Conservation (phyloP, 768 basidiomycete species). For the Lyophyllum semitale region DNA sequence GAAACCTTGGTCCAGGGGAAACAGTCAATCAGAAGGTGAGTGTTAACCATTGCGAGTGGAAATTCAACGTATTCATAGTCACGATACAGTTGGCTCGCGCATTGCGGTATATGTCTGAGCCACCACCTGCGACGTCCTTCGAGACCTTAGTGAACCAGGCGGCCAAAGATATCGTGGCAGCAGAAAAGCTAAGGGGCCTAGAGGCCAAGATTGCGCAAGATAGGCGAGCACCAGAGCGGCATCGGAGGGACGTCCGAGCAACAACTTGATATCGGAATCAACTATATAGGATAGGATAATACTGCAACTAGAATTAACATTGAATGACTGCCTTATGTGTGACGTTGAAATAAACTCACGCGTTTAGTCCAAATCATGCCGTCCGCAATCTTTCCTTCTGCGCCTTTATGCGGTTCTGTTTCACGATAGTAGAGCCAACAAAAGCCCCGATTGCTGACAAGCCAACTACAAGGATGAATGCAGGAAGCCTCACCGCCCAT, state of each 20-base stretch:
- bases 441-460: conserved; percentile 80
- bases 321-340: not conserved
- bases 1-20: conserved; percentile 48
- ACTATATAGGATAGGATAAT: not conserved
- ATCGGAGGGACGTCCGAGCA: conserved; percentile 18
- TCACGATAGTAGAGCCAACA: conserved; percentile 73
- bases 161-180: conserved; percentile 64
- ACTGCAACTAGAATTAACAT: not conserved
- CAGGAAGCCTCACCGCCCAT: conserved; percentile 90
- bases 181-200: conserved; percentile 65
- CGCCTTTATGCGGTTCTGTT: conserved; percentile 71
- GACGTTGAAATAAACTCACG: not conserved
- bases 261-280: conserved; percentile 6
- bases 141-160: conserved; percentile 56
- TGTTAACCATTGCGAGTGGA: not conserved
- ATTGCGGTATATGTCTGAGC: conserved; percentile 51
- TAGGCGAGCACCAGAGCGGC: conserved; percentile 30
- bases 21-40: conserved; percentile 52
- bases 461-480: conserved; percentile 79
- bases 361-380: conserved; percentile 44
- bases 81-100: conserved; percentile 54
- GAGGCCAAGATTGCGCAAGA: conserved; percentile 38
- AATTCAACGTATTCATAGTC: not conserved
- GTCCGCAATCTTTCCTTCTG: conserved; percentile 62
- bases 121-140: conserved; percentile 44